A percentile compares a stretch with the other conserved stretches of the same genome.
Conservation (phyloP, 2,329 filamentous ascomycete species). For the Cladosporium sphaerospermum region DNA sequence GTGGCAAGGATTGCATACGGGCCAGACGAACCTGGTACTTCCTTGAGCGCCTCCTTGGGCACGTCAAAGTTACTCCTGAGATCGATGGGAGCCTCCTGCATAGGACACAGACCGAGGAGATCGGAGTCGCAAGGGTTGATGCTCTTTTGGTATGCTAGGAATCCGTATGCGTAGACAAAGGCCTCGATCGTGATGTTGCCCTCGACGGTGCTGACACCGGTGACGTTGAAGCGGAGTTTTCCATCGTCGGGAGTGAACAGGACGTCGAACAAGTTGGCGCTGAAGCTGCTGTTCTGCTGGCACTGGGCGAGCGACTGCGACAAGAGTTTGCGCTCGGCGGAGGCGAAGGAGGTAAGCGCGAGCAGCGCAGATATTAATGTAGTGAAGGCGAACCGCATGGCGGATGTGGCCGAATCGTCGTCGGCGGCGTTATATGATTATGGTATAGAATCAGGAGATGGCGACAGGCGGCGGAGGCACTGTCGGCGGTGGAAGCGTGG, state of each 20-base stretch:
- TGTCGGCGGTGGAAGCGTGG: constrained; percentile 1
- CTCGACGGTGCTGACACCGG: constrained; percentile 75
- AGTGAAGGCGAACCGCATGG: constrained; percentile 13
- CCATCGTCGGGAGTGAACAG: constrained; percentile 69
- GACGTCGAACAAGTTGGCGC: constrained; percentile 83
- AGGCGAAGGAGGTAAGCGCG: constrained; percentile 40
- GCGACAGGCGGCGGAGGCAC: constrained; percentile 4
- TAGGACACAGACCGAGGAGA: constrained; percentile 76
- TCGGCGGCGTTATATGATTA: neutral
- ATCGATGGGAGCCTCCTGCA: constrained; percentile 76
- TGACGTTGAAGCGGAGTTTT: constrained; percentile 66
- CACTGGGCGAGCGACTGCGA: constrained; percentile 82
- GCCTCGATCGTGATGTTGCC: constrained; percentile 76
- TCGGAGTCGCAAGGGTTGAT: constrained; percentile 69
- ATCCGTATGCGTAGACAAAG: constrained; percentile 75
- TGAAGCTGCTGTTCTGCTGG: constrained; percentile 77
- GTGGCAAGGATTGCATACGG: constrained; percentile 20
- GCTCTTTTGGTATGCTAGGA: constrained; percentile 58
- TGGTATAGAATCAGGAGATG: neutral
- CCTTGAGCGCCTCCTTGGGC: constrained; percentile 48
- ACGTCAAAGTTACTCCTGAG: constrained; percentile 66
- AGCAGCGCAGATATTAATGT: constrained; percentile 26
- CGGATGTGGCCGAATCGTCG: constrained; percentile 5
- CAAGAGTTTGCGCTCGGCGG: constrained; percentile 59
- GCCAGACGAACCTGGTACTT: constrained; percentile 57